Base-by-base conservation (phyloP, 805 yeast genomes). In the Myxozyma geophila region DNA sequence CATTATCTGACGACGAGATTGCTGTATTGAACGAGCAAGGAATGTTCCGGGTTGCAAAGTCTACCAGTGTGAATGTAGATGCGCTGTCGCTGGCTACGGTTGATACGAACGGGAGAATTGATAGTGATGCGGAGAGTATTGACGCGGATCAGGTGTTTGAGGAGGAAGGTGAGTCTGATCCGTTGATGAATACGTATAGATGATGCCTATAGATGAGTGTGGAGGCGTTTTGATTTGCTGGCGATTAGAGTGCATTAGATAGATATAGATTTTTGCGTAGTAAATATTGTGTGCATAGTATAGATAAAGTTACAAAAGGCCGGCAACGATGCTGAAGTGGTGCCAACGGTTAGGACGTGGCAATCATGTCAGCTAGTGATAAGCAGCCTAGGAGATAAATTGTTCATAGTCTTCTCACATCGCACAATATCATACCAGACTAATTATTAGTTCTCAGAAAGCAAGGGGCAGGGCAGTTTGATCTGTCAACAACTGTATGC, bases 91-190 rank as follows among this genome's bases (percentile, higher is more conserved):
- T 55, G 1, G 52, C 54, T 8, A 46, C 48, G 9, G 59, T 56
- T 12, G 47, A 28, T 19, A 2, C 47, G 6, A 41, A 35, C 17
- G 58, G 33, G 10, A 7, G 43, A n/a, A 13, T 10, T n/a, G 51
- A 54, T 28, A 48, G 48, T n/a, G 59, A 56, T 28, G 59, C 59
- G 21, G 59, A 48, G 48, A 56, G 54, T 28, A 48, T 48, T 9
- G 48, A 56, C 21, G 51, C 23, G 10, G 59, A 37, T 7, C 23
- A 39, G 19, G 54, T 40, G 39, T 47, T 54, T 33, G 56, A 40
- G 39, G 48, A 41, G 46, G 55, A 33, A 2, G 46, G 40, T 5
- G 59, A 55, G 46, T 52, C 46, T 6, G 59, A 55, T 55, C 59
- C 59, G 7, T 37, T 55, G 19, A 12, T 55, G 19, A 33, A 47